Conservation (phyloP, 192 early-diverging fungal species). For the Coemansia sp. region DNA sequence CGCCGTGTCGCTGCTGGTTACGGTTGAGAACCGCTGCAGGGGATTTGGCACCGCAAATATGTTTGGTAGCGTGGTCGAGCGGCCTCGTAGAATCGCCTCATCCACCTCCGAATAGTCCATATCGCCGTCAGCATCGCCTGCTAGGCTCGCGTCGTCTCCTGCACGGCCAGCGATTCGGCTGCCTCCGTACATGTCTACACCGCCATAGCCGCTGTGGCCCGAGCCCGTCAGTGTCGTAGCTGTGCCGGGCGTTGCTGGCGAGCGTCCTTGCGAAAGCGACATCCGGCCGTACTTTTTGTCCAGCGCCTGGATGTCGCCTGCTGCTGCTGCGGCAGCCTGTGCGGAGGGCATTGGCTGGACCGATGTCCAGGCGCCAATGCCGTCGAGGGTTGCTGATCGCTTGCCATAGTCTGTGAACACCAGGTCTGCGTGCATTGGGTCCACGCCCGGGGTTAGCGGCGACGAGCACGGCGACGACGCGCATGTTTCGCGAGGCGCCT, state of each 20-base stretch:
- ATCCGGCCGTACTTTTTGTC: constrained; percentile 21
- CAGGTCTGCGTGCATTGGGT: constrained; percentile 17
- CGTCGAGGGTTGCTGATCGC: constrained; percentile 32
- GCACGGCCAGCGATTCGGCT: not conserved
- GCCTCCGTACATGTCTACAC: not conserved
- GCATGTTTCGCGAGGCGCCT: constrained; percentile 23
- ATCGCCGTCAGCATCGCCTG: not conserved
- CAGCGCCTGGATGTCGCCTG: constrained; percentile 16
- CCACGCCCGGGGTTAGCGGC: constrained; percentile 27
- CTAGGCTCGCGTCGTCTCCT: not conserved
- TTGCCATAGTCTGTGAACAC: constrained; percentile 11
- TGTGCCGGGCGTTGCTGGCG: no score
- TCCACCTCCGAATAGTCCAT: constrained; percentile 43
- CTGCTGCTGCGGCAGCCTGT: constrained; percentile 1
- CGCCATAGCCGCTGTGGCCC: not conserved
- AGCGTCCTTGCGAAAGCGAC: constrained; percentile 6
- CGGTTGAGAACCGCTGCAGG: constrained; percentile 19
- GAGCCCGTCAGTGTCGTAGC: not conserved
- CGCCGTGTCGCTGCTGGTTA: constrained; percentile 3
- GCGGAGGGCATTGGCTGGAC: constrained; percentile 20
- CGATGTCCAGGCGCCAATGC: constrained; percentile 40
- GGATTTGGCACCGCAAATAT: constrained; percentile 33
- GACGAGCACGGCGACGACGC: constrained; percentile 29
- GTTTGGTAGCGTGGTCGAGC: constrained; percentile 43
- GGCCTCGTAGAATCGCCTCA: constrained; percentile 43